Evolutionary conservation across 1,284 basidiomycete species (phyloP).

Genomic region (Sporisorium sorghi): DNA sequence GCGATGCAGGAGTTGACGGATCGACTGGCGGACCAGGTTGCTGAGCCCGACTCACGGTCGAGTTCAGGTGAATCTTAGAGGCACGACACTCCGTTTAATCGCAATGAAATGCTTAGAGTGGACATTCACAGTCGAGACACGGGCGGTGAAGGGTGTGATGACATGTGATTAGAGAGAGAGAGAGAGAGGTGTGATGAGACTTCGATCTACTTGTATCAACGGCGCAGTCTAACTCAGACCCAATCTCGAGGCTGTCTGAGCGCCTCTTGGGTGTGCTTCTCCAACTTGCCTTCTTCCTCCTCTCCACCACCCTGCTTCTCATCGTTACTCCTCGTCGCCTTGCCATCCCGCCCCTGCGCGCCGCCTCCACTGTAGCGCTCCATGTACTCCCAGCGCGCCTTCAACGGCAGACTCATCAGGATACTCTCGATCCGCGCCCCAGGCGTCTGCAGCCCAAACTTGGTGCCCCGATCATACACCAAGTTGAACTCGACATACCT

Average conservation of each 20-base stretch:
- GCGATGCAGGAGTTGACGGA: constrained; percentile 6
- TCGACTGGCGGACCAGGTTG: constrained; percentile 15
- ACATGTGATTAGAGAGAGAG: background rate
- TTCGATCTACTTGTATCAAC: no score
- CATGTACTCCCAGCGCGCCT: constrained; percentile 68
- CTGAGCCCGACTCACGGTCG: background rate
- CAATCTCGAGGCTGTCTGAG: constrained; percentile 60
- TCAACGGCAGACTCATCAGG: constrained; percentile 67
- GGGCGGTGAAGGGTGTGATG: background rate
- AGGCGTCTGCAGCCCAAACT: constrained; percentile 68
- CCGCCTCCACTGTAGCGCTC: constrained; percentile 58
- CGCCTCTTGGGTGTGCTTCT: constrained; percentile 51
- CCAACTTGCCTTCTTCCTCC: constrained; percentile 35
- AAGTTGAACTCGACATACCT: constrained; percentile 69
- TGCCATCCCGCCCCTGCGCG: constrained; percentile 49
- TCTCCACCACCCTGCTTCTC: constrained; percentile 1
- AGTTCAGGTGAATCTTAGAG: background rate
- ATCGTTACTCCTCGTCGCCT: constrained; percentile 28
- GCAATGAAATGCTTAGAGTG: background rate
- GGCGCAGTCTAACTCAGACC: no score
- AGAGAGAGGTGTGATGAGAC: constrained; percentile 4
- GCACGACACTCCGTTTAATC: background rate
- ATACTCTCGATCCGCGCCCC: constrained; percentile 69
- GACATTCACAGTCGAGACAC: background rate
- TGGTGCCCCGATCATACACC: constrained; percentile 68